Percentiles rank a stretch among this genome's conserved stretches.
These are phyloP conservation scores for Mortierella sp. DNA, from an alignment of 371 early-diverging fungal species.

Conservation along the genomic window DNA sequence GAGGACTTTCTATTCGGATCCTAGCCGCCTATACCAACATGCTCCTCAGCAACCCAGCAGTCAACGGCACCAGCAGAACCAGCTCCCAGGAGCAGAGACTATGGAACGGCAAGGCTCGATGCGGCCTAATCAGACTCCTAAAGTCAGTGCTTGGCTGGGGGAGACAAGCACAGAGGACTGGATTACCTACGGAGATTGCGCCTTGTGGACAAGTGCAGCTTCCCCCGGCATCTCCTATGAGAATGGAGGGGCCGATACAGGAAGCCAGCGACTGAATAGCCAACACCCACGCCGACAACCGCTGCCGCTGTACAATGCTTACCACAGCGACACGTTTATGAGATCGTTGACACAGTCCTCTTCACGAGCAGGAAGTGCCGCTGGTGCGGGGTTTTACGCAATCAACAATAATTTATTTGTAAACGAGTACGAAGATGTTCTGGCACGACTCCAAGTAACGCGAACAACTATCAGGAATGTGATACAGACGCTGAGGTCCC, in stretches of 20 bases:
- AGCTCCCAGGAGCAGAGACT: slow-evolving; percentile 1
- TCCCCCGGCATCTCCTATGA: slow-evolving; percentile 32
- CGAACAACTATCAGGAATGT: slow-evolving; percentile 18
- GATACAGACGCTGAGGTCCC: slow-evolving; percentile 7
- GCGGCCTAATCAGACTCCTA: not conserved
- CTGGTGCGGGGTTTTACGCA: not conserved
- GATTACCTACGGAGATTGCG: slow-evolving; percentile 43
- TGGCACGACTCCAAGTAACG: slow-evolving; percentile 20
- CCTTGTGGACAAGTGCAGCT: slow-evolving; percentile 44
- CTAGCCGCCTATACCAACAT: slow-evolving; percentile 7
- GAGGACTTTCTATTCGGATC: slow-evolving; percentile 27
- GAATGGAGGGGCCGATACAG: slow-evolving; percentile 20
- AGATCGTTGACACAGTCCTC: not conserved
- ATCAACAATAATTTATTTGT: slow-evolving; percentile 5
- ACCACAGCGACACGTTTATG: slow-evolving; percentile 17
- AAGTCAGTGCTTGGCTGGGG: slow-evolving; percentile 51
- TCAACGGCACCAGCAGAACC: not conserved
- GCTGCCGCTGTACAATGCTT: slow-evolving; percentile 22
- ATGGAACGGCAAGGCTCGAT: not conserved
- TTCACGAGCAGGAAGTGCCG: not conserved
- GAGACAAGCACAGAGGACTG: slow-evolving; percentile 50
- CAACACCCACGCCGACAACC: slow-evolving; percentile 23
- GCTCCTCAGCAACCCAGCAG: not conserved
- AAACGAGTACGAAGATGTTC: slow-evolving; percentile 32
- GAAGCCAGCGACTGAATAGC: slow-evolving; percentile 2